Conservation (phyloP, 2,329 filamentous ascomycete genomes). For the Aureobasidium lini region DNA sequence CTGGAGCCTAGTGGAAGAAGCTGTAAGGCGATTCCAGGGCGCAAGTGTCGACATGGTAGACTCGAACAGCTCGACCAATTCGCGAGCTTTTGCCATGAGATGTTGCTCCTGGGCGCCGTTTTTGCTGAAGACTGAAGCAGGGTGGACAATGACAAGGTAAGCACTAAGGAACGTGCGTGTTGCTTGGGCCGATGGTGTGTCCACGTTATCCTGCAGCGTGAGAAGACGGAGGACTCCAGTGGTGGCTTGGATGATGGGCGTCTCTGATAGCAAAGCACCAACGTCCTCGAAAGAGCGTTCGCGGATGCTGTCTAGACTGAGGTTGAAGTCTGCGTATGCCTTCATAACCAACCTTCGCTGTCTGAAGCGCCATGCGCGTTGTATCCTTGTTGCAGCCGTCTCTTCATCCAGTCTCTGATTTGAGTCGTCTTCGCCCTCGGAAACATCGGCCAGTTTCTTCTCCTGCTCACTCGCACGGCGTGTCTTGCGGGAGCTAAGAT, state of each 20-base stretch:
- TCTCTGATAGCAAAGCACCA: slow-evolving; percentile 58
- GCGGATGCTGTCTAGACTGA: slow-evolving; percentile 63
- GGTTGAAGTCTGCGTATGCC: slow-evolving; percentile 57
- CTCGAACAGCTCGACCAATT: slow-evolving; percentile 72
- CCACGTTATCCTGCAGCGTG: slow-evolving; percentile 58
- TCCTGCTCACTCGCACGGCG: slow-evolving; percentile 34
- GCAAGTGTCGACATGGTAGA: slow-evolving; percentile 61
- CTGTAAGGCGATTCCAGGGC: slow-evolving; percentile 57
- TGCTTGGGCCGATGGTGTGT: slow-evolving; percentile 55
- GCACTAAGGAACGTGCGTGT: slow-evolving; percentile 72
- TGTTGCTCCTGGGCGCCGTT: slow-evolving; percentile 64
- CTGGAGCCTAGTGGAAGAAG: slow-evolving; percentile 54
- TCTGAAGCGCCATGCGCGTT: slow-evolving; percentile 61
- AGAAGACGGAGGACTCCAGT: slow-evolving; percentile 62
- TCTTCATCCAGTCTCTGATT: slow-evolving; percentile 45
- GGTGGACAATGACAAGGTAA: slow-evolving; percentile 72
- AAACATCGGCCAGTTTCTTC: slow-evolving; percentile 44
- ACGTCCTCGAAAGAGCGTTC: slow-evolving; percentile 69
- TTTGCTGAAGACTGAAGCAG: slow-evolving; percentile 67
- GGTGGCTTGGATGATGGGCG: slow-evolving; percentile 58
- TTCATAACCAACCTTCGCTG: slow-evolving; percentile 53
- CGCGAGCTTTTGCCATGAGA: slow-evolving; percentile 68
- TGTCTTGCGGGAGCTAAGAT: slow-evolving; percentile 40
- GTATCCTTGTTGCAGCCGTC: slow-evolving; percentile 58
- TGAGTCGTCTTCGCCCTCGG: slow-evolving; percentile 35